Evolutionary conservation across 768 basidiomycete species (phyloP), one percentile per base, ranked within the genome.

Genomic region (Boletus coccyginus): DNA sequence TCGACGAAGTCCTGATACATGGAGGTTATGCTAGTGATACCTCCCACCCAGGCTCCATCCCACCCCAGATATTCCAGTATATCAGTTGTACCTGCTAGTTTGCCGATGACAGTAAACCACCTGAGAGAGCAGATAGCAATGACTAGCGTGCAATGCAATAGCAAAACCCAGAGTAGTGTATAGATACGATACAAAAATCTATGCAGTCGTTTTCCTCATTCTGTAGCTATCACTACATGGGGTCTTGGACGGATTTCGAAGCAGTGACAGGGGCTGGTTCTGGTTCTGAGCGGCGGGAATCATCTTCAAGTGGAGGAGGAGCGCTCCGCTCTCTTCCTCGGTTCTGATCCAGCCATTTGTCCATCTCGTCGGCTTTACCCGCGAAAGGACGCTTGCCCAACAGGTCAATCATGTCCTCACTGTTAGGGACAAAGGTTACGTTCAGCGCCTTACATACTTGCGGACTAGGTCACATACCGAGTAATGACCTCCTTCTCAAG

Each of bases 401-500:
- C 17, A 93, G 78, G 40, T 78, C 66, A 58, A 91, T 89, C 92
- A 94, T 94, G 66, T 93, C 90, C 80, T 92, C 90, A 49, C 92
- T 92, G 63, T 49, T 53, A 5, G 44, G 27, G 59, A 29, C 32
- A 36, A 64, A 36, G 14, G 32, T 49, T 53, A 24, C 32, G 35
- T 14, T 42, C 44, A 38, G 38, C 46, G 32, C 49, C 51, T 36
- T 40, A 47, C 16, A 42, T 14, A 5, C 9, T 36, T 27, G 47
- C 27, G 48, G 45, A 46, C 36, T 46, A 40, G 7, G 13, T 21
- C 49, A 64, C 84, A 41, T 72, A 93, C 90, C 96, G 85, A 42
- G 92, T 95, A 51, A 99, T 87, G 13, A 98, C 90, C 73, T 99
- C 97, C 76, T 94, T 96, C 73, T 93, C 85, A n/a, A 99, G 77